Evolutionary conservation across 2,329 filamentous ascomycete species (phyloP).

Genomic region (Diaporthe sp.): DNA sequence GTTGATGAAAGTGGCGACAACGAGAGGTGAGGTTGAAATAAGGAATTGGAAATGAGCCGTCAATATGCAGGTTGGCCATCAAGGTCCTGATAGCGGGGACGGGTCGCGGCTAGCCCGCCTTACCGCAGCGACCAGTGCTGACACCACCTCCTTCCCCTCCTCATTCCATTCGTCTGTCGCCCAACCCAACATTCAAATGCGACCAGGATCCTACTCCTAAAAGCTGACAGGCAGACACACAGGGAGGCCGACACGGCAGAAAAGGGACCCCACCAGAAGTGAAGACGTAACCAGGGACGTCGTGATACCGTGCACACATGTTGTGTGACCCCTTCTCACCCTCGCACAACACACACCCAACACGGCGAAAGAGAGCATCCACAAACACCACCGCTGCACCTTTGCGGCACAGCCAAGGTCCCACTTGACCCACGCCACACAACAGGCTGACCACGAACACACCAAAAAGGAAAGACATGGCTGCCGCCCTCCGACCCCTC

Average conservation of each 20-base stretch:
- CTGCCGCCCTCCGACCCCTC: constrained; percentile 53
- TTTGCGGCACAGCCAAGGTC: constrained; percentile 1
- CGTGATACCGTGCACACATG: no score
- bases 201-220: not conserved
- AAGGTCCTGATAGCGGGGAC: constrained; percentile 4
- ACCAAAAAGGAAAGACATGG: constrained; percentile 3
- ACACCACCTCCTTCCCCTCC: not conserved
- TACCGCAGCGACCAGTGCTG: not conserved
- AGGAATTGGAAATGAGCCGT: not conserved
- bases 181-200: no score
- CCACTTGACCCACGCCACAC: not conserved
- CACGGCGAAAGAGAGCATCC: not conserved
- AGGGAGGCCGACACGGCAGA: not conserved
- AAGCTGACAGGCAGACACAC: not conserved
- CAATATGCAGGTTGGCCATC: constrained; percentile 1
- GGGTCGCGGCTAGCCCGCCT: not conserved
- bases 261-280: not conserved
- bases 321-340: not conserved
- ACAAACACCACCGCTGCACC: not conserved
- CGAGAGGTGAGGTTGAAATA: not conserved
- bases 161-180: no score
- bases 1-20: not conserved
- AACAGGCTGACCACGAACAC: not conserved
- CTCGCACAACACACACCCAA: not conserved
- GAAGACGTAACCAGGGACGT: not conserved